These are phyloP conservation scores for Acanthamoeba triangularis DNA, from an alignment of 208 protist genomes.

Conservation along the genomic window DNA sequence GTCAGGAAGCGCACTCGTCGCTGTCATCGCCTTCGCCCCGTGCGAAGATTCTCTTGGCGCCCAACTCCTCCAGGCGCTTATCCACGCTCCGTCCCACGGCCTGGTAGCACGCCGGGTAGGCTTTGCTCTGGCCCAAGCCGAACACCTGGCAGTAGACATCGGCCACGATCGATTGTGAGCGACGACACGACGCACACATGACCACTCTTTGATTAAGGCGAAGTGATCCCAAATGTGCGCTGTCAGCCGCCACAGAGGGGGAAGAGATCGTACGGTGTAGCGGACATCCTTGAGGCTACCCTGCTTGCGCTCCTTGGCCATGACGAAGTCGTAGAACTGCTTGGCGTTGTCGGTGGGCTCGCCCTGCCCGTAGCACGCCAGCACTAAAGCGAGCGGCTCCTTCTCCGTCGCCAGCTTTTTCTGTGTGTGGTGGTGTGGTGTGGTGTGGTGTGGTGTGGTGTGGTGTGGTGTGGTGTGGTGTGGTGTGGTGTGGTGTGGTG, in stretches of 20 bases:
- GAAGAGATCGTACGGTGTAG: constrained; percentile 86
- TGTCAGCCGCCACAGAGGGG: background rate
- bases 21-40: constrained; percentile 90
- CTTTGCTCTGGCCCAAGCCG: constrained; percentile 94
- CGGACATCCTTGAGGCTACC: constrained; percentile 86
- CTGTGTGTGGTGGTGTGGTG: background rate
- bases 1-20: constrained; percentile 77
- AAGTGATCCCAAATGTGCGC: no score
- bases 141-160: constrained; percentile 88
- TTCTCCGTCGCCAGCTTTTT: constrained; percentile 63
- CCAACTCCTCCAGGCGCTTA: constrained; percentile 82
- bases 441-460: background rate
- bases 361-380: constrained; percentile 93
- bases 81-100: constrained; percentile 88
- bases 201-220: no score
- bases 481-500: background rate
- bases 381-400: constrained; percentile 84
- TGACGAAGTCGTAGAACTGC: constrained; percentile 88
- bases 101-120: constrained; percentile 96
- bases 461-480: background rate
- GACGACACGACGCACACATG: background rate
- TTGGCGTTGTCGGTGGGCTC: constrained; percentile 92
- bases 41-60: constrained; percentile 83
- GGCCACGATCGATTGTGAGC: background rate
- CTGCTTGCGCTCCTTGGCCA: background rate